Conservation (phyloP, 169 alveolate genomes). For the Fabrea salina region DNA sequence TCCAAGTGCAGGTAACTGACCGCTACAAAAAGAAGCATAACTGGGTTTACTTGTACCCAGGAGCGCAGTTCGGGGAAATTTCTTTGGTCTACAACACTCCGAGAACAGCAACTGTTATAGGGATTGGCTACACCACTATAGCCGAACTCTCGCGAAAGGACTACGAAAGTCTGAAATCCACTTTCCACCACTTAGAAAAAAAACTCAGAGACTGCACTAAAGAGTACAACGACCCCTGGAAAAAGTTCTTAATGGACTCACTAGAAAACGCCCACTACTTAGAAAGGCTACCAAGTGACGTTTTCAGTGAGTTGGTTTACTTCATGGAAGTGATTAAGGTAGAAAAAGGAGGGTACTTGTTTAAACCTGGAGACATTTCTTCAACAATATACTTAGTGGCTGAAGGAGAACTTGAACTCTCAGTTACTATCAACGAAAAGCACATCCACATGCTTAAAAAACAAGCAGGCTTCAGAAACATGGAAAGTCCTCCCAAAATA, state of each 20-base stretch:
- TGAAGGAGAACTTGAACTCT: not conserved
- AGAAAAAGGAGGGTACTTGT: conserved; percentile 16
- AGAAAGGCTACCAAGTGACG: not conserved
- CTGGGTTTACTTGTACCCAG: conserved; percentile 21
- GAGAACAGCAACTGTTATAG: conserved; percentile 25
- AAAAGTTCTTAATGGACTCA: not conserved
- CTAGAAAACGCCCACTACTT: not conserved
- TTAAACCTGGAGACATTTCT: conserved; percentile 17
- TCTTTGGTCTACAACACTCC: not conserved
- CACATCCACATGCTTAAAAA: conserved; percentile 7
- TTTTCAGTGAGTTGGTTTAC: conserved; percentile 6
- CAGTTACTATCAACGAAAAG: conserved; percentile 6
- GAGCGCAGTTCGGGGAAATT: conserved; percentile 33
- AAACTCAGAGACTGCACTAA: not conserved
- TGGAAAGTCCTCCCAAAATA: not conserved
- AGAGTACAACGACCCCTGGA: not conserved
- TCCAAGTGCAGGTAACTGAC: not conserved
- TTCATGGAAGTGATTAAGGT: not conserved
- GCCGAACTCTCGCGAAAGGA: conserved; percentile 7
- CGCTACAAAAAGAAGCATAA: not conserved
- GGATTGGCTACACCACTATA: not conserved
- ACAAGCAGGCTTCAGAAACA: not conserved
- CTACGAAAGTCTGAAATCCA: not conserved
- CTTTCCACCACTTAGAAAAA: not conserved
- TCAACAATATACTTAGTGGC: not conserved